Base-by-base conservation (phyloP, 352 stramenopile species). In the Phytophthora boehmeriae region DNA sequence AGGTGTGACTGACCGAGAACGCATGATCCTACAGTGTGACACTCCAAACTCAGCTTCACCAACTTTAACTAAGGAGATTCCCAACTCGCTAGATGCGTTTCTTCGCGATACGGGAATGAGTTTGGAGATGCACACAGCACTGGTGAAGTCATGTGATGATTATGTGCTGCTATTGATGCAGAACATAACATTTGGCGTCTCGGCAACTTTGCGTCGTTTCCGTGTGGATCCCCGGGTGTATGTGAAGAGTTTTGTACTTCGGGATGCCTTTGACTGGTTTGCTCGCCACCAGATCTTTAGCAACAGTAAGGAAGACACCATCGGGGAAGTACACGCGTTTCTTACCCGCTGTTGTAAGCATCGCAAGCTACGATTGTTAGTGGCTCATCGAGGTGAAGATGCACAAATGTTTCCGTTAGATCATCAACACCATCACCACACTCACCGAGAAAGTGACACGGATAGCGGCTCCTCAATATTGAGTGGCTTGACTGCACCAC, bases 141-240 rank as follows among this genome's bases (percentile, higher is more conserved):
- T 93, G 13, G 54, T 80, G 11, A 55, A 71, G 11, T 63, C 73
- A 46, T 89, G 82, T 61, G 86, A 95, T 42, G 86, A 95, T 54
- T 91, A 90, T 55, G 61, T 95, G 13, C 48, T 95, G 28, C 19
- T 89, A 11, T 57, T 92, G 16, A 92, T 95, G 82, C 74, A 78
- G 32, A 76, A 90, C 63, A 69, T 66, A 41, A 53, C 59, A 2
- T 62, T 81, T 22, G 83, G 83, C 6, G 67, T 93, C 2, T 42
- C 41, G 11, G 72, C 63, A 52, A 75, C 73, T 0, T 61, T 87
- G 30, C 75, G 83, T 11, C 71, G 86, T 25, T 93, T 93, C 36
- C 83, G 86, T 28, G 55, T 86, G 34, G 86, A 95, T 45, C 83
- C 86, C 35, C 80, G 86, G 16, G 83, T 95, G 5, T 76, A 87